These are phyloP conservation scores for Aspergillus avenaceus DNA, from an alignment of 495 filamentous ascomycete genomes.

Conservation along the genomic window DNA sequence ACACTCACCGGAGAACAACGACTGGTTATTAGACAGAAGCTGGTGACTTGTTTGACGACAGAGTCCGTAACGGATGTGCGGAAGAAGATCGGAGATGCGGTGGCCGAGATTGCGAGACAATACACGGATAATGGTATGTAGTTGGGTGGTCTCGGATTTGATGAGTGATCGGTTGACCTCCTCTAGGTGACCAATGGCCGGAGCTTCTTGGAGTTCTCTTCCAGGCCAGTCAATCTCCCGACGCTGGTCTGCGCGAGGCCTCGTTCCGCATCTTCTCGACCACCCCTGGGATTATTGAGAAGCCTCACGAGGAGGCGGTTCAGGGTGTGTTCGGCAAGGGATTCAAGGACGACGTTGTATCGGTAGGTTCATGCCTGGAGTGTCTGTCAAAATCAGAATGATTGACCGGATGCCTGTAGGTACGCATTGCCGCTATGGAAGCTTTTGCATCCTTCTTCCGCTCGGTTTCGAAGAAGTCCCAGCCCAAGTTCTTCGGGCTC, in stretches of 20 bases:
- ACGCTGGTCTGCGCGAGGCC: constrained; percentile 77
- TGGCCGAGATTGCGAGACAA: constrained; percentile 91
- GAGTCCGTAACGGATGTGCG: constrained; percentile 70
- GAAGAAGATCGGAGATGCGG: constrained; percentile 94
- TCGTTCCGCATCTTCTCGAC: constrained; percentile 93
- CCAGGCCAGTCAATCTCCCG: constrained; percentile 76
- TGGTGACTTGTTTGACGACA: constrained; percentile 67
- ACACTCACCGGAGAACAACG: constrained; percentile 67
- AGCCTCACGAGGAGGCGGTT: constrained; percentile 85
- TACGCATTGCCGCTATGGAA: constrained; percentile 90
- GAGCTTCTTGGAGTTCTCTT: constrained; percentile 85
- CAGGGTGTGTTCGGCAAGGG: constrained; percentile 80
- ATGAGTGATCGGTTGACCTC: constrained; percentile 12
- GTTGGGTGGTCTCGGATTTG: constrained; percentile 12
- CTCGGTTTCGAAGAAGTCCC: constrained; percentile 77
- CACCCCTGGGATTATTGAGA: constrained; percentile 94
- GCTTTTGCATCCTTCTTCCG: constrained; percentile 95
- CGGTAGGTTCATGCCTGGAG: constrained; percentile 45
- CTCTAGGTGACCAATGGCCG: constrained; percentile 77
- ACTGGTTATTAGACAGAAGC: constrained; percentile 71
- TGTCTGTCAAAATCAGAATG: not conserved
- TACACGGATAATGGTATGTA: constrained; percentile 84
- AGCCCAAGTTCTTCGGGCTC: constrained; percentile 79
- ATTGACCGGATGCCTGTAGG: constrained; percentile 37
- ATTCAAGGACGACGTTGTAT: constrained; percentile 81